These are phyloP conservation scores for Salvia splendens DNA, from an alignment of 257 asterid species.

Conservation along the genomic window DNA sequence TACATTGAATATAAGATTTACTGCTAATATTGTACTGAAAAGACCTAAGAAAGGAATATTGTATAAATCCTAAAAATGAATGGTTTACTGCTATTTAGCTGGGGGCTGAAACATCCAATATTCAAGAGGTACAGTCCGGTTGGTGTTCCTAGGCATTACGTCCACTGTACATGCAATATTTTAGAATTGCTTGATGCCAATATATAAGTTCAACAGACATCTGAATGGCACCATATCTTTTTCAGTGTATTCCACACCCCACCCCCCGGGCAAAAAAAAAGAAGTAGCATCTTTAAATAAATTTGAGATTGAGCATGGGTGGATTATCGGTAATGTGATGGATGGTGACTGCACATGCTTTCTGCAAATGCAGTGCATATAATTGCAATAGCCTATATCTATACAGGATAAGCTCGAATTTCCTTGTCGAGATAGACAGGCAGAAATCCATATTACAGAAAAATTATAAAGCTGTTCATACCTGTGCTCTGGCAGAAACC, in stretches of 20 bases:
- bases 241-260: too few relatives aligned
- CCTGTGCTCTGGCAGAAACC: constrained; percentile 98
- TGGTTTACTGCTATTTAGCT: not conserved
- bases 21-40: too few relatives aligned
- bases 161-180: not conserved
- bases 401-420: constrained; percentile 21
- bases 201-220: not conserved
- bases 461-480: constrained; percentile 31
- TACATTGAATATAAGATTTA: not conserved
- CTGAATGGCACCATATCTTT: too few relatives aligned
- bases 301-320: too few relatives aligned
- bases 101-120: not conserved
- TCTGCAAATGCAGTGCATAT: not conserved
- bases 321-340: constrained; percentile 3
- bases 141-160: not conserved
- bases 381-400: not conserved
- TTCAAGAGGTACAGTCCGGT: not conserved
- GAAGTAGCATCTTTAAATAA: too few relatives aligned
- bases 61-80: not conserved
- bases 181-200: not conserved
- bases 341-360: constrained; percentile 4
- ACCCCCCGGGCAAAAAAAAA: too few relatives aligned
- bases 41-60: not conserved
- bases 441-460: constrained; percentile 2
- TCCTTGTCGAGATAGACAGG: constrained; percentile 5